Evolutionary conservation across 2,329 filamentous ascomycete species (phyloP).

Genomic region (Fusarium sp.): DNA sequence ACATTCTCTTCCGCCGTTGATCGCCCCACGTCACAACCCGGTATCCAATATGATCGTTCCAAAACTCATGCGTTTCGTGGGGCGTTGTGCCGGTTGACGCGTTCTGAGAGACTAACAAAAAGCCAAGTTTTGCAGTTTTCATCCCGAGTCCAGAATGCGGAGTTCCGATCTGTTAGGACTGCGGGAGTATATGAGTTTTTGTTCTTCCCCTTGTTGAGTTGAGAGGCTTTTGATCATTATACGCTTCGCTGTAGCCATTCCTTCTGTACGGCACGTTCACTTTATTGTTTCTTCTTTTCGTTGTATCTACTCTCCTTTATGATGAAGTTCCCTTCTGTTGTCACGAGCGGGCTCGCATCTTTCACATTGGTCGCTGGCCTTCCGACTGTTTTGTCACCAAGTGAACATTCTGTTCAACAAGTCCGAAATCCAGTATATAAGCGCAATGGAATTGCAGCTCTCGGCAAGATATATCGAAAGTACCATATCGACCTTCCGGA

Average conservation of each 20-base stretch:
- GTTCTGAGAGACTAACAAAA: slow-evolving; percentile 1
- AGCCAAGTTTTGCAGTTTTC: background rate
- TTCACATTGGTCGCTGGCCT: slow-evolving; percentile 18
- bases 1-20: slow-evolving; percentile 8
- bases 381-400: slow-evolving; percentile 1
- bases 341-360: slow-evolving; percentile 27
- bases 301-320: slow-evolving; percentile 23
- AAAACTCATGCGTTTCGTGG: slow-evolving; percentile 7
- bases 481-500: slow-evolving; percentile 50
- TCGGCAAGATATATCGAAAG: slow-evolving; percentile 52
- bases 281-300: background rate
- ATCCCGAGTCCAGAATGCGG: slow-evolving; percentile 8
- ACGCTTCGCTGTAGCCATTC: slow-evolving; percentile 3
- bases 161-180: slow-evolving; percentile 4
- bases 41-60: slow-evolving; percentile 11
- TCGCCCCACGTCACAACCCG: slow-evolving; percentile 12
- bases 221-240: background rate
- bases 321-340: slow-evolving; percentile 24
- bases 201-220: background rate
- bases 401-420: slow-evolving; percentile 48
- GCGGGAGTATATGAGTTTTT: slow-evolving; percentile 16
- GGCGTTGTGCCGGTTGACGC: slow-evolving; percentile 12
- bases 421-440: slow-evolving; percentile 52
- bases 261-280: background rate
- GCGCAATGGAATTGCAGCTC: slow-evolving; percentile 50